phyloP scores from a whole-genome alignment of 2,329 filamentous ascomycete genomes.

The Diplodia scrobiculata region DNA sequence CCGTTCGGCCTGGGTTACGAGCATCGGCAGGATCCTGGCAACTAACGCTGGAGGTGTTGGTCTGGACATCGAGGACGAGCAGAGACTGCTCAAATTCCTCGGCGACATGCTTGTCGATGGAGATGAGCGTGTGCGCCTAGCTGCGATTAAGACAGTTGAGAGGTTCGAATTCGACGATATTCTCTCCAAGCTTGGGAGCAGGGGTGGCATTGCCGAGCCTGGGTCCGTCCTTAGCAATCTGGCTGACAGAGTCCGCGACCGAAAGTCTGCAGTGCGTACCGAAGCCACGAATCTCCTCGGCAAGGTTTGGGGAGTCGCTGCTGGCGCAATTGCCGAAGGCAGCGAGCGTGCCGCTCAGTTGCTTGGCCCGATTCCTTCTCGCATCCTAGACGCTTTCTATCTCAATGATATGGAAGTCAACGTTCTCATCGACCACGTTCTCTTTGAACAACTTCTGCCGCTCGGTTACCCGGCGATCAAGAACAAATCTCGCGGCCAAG shows the following conservation, averaged over 20 bases:
- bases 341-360: constrained; percentile 74
- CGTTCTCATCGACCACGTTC: constrained; percentile 76
- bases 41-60: constrained; percentile 91
- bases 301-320: constrained; percentile 90
- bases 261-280: constrained; percentile 75
- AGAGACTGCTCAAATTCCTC: constrained; percentile 70
- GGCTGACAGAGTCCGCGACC: constrained; percentile 85
- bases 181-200: constrained; percentile 75
- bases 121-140: constrained; percentile 87
- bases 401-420: constrained; percentile 87
- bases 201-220: constrained; percentile 72
- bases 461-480: constrained; percentile 79
- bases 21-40: constrained; percentile 80
- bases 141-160: constrained; percentile 82
- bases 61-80: constrained; percentile 79
- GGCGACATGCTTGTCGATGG: constrained; percentile 80
- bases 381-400: constrained; percentile 84
- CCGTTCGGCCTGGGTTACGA: constrained; percentile 81
- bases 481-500: constrained; percentile 57
- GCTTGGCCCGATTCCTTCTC: constrained; percentile 79
- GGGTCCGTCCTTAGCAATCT: constrained; percentile 80
- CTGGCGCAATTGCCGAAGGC: constrained; percentile 80
- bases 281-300: constrained; percentile 84
- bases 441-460: constrained; percentile 87
- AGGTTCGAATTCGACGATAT: constrained; percentile 79